These are phyloP conservation scores for Fusarium tjaetaba DNA, from an alignment of 2,329 filamentous ascomycete species.

Conservation along the genomic window DNA sequence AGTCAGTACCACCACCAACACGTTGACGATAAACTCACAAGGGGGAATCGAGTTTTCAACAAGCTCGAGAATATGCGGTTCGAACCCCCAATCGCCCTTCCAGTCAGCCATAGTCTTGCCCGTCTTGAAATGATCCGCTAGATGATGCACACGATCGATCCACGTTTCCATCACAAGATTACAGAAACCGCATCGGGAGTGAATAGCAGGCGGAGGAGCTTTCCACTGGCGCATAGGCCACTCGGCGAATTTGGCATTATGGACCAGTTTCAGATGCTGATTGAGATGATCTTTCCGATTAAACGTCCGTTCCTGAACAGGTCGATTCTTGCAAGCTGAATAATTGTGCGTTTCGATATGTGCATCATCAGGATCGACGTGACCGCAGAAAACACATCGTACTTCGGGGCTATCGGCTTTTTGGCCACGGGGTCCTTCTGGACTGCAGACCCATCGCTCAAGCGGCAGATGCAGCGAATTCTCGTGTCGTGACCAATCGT, in stretches of 20 bases:
- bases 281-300: conserved; percentile 56
- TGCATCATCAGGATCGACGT: conserved; percentile 43
- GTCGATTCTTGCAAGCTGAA: conserved; percentile 61
- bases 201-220: conserved; percentile 48
- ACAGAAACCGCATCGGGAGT: conserved; percentile 55
- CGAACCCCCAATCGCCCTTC: conserved; percentile 56
- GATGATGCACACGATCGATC: conserved; percentile 49
- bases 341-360: conserved; percentile 52
- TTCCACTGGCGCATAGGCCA: conserved; percentile 50
- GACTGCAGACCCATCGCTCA: conserved; percentile 57
- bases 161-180: conserved; percentile 50
- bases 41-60: conserved; percentile 55
- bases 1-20: rapidly evolving
- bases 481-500: conserved; percentile 62
- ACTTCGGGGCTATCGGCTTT: conserved; percentile 44
- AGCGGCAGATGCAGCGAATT: conserved; percentile 57
- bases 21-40: conserved; percentile 22
- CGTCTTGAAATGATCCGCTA: conserved; percentile 54
- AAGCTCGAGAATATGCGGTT: conserved; percentile 49
- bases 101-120: conserved; percentile 55
- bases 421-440: conserved; percentile 48
- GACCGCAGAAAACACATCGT: conserved; percentile 53
- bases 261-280: conserved; percentile 54
- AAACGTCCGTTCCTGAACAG: conserved; percentile 55
- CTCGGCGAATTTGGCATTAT: conserved; percentile 51